A percentile compares a stretch with the other conserved stretches of the same genome.
These are phyloP conservation scores for Neofusicoccum parvum DNA, from an alignment of 2,329 filamentous ascomycete species.

Conservation along the genomic window DNA sequence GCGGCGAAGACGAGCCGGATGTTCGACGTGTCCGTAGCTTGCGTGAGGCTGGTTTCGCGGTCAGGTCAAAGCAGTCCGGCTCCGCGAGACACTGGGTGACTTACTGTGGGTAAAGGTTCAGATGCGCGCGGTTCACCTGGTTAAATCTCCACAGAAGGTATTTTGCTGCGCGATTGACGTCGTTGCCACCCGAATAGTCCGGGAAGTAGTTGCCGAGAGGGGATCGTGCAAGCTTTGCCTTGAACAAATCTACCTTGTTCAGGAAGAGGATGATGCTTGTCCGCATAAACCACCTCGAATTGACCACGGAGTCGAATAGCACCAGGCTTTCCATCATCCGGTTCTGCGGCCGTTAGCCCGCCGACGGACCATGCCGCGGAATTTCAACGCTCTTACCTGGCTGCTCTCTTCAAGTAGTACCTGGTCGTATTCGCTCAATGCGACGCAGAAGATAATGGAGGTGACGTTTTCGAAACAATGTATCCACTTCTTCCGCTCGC, in stretches of 20 bases:
- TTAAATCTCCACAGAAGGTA: constrained; percentile 98
- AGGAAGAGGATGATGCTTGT: constrained; percentile 98
- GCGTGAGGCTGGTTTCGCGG: constrained; percentile 71
- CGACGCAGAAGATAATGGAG: constrained; percentile 98
- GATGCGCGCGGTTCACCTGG: constrained; percentile 92
- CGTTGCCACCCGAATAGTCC: constrained; percentile 95
- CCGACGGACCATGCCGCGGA: not conserved
- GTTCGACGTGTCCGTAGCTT: constrained; percentile 98
- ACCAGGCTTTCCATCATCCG: constrained; percentile 99
- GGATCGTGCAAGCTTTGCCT: constrained; percentile 86
- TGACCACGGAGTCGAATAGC: constrained; percentile 96
- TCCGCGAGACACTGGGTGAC: constrained; percentile 42
- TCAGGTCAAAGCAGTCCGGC: not conserved
- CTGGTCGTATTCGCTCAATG: constrained; percentile 97
- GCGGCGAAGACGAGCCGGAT: constrained; percentile 97
- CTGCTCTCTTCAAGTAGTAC: constrained; percentile 95
- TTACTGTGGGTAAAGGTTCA: constrained; percentile 97
- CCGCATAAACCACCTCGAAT: constrained; percentile 98
- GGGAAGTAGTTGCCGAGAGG: constrained; percentile 95
- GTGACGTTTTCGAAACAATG: constrained; percentile 99
- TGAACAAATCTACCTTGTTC: constrained; percentile 99
- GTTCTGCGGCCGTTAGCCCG: constrained; percentile 62
- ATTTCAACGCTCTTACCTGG: constrained; percentile 64
- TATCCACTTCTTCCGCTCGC: constrained; percentile 99
- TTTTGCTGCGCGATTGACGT: constrained; percentile 97